Conservation (phyloP, 2,329 filamentous ascomycete species). For the Pseudogymnoascus destructans region DNA sequence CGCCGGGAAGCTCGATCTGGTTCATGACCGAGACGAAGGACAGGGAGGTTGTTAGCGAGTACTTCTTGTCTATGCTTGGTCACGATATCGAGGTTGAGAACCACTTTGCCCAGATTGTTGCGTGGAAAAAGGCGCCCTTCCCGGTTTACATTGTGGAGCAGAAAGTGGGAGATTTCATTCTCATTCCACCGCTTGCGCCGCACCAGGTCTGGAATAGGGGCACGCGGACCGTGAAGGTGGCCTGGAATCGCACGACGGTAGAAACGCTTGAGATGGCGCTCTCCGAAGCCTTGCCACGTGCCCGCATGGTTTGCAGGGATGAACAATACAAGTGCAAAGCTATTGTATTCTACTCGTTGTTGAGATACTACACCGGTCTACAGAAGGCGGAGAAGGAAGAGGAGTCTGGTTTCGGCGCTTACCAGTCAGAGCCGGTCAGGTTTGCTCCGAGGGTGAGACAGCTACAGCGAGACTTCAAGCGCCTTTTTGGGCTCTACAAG, state of each 20-base stretch:
- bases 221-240: constrained; percentile 90
- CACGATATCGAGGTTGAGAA: constrained; percentile 96
- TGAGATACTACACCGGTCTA: constrained; percentile 60
- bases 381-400: constrained; percentile 37
- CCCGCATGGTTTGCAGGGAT: constrained; percentile 83
- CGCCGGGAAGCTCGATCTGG: constrained; percentile 84
- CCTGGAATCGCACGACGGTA: constrained; percentile 90
- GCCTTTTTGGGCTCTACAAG: constrained; percentile 65
- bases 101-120: constrained; percentile 89
- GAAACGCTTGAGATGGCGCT: constrained; percentile 82
- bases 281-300: constrained; percentile 75
- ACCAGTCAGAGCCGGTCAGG: constrained; percentile 32
- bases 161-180: constrained; percentile 76
- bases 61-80: constrained; percentile 82
- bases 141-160: constrained; percentile 90
- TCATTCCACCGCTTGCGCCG: constrained; percentile 83
- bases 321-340: constrained; percentile 99
- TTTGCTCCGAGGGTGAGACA: constrained; percentile 46
- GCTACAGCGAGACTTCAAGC: constrained; percentile 70
- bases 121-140: constrained; percentile 90
- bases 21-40: constrained; percentile 98
- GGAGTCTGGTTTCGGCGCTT: constrained; percentile 31
- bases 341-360: constrained; percentile 76
- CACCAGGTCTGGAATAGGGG: constrained; percentile 98
- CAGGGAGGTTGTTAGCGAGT: constrained; percentile 78